Base-by-base conservation (phyloP, 1,139 yeast genomes). In the Meyerozyma smithsonii region DNA sequence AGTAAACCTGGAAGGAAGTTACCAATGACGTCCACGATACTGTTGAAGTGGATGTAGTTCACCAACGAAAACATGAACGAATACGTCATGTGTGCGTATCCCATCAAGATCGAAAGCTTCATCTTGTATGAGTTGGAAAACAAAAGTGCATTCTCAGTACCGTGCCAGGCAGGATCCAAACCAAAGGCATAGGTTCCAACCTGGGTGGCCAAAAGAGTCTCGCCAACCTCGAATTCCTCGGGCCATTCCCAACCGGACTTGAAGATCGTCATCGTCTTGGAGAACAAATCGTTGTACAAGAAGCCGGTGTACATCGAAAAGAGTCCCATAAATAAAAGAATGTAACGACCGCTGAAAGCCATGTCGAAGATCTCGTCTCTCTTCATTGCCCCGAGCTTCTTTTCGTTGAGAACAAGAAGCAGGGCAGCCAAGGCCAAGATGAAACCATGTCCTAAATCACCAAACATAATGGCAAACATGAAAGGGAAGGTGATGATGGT, bases 401-500 rank as follows among this genome's bases (percentile, higher is more conserved):
- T 76, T 55, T 84, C 92, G 52, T 79, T 77, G 40, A 73, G 51
- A 6, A 84, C 88, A 49, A 84, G 63, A 16, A 67, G 56, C 32
- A 69, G 58, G 1, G 87, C 89, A 24, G 82, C 81, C 46, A 81
- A 61, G 36, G 77, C 62, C 53, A 84, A 64, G 42, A 84, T 71
- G 46, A 84, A 70, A 4, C 94, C 94, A 59, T 84, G 94, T 19
- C 94, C 94, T 46, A 83, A 61, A 64, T 84, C 94, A 71, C 94
- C 94, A 67, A 84, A 84, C 94, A 84, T 84, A 50, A 84, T 79
- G 26, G 94, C 90, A 64, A 84, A 84, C 88, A 84, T 81, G 55
- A 84, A 84, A 28, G 94, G 94, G 68, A 84, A 84, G 2, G 94
- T 84, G 19, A 84, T 79, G 41, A 82, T 73, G 2, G 94, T 84